Percentiles rank a stretch among this genome's conserved stretches.
Conservation (phyloP, 805 yeast species). For the Sugiyamaella boreocaroliniensis region DNA sequence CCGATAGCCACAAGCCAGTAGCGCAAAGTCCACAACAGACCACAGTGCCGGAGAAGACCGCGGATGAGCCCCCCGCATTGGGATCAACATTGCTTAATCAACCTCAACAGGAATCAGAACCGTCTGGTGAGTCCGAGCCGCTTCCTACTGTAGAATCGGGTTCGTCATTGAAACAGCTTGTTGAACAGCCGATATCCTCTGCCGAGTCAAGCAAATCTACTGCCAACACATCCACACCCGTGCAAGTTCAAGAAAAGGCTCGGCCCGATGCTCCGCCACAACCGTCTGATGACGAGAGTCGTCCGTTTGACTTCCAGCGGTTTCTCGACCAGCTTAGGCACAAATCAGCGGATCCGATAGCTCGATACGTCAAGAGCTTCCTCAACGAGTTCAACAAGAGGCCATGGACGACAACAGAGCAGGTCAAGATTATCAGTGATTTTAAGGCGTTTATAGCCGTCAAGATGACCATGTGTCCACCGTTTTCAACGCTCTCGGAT, state of each 20-base stretch:
- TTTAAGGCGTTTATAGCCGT: constrained; percentile 62
- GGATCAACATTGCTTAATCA: background rate
- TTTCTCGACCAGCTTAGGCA: constrained; percentile 67
- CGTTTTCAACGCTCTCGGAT: constrained; percentile 62
- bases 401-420: constrained; percentile 70
- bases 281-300: constrained; percentile 7
- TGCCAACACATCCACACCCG: background rate
- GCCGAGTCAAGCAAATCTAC: background rate
- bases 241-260: background rate
- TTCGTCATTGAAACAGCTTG: background rate
- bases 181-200: background rate
- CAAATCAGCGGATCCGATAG: constrained; percentile 80
- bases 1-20: background rate
- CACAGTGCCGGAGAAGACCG: background rate
- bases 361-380: constrained; percentile 79
- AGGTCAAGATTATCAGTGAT: constrained; percentile 66
- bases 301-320: constrained; percentile 72
- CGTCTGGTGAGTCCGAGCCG: background rate
- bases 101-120: background rate
- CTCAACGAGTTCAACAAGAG: constrained; percentile 65
- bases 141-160: background rate
- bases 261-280: background rate
- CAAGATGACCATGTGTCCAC: constrained; percentile 51
- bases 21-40: background rate
- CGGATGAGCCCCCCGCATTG: background rate